phyloP scores from a whole-genome alignment of 2,329 filamentous ascomycete genomes.

The Dactylella cylindrospora region DNA sequence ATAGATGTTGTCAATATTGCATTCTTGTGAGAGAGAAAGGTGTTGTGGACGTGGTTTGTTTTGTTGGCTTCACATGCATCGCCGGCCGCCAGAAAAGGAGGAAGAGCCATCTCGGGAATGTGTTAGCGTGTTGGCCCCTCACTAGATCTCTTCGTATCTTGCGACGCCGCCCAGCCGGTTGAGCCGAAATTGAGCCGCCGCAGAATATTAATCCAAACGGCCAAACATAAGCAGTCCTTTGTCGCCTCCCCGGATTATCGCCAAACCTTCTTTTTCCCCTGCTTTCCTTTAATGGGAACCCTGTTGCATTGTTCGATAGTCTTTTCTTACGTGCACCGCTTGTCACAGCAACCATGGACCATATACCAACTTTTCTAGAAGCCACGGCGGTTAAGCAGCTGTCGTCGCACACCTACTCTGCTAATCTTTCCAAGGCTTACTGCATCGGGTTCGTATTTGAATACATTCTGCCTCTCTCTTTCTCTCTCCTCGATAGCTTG shows the following conservation, averaged over 20 bases:
- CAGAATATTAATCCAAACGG: no score
- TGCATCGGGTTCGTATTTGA: constrained; percentile 64
- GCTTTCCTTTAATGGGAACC: not conserved
- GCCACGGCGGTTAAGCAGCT: constrained; percentile 57
- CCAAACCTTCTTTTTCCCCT: no score
- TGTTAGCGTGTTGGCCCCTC: no score
- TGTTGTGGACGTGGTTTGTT: no score
- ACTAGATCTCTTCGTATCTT: no score
- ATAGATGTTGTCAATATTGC: no score
- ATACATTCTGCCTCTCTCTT: not conserved
- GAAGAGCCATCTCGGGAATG: no score
- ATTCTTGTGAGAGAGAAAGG: no score
- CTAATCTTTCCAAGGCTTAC: constrained; percentile 62
- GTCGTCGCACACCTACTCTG: constrained; percentile 62
- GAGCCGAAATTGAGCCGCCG: constrained; percentile 3
- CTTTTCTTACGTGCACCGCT: not conserved
- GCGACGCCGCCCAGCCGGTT: not conserved
- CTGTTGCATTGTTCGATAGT: not conserved
- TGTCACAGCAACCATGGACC: constrained; percentile 9
- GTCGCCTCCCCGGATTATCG: no score
- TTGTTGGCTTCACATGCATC: no score
- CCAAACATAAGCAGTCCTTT: no score
- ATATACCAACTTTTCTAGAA: constrained; percentile 52
- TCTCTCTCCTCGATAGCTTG: not conserved
- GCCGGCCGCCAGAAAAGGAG: no score